A percentile compares a stretch with the other conserved stretches of the same genome.
phyloP scores from a whole-genome alignment of 2,329 filamentous ascomycete species.

The Exophiala sp. region DNA sequence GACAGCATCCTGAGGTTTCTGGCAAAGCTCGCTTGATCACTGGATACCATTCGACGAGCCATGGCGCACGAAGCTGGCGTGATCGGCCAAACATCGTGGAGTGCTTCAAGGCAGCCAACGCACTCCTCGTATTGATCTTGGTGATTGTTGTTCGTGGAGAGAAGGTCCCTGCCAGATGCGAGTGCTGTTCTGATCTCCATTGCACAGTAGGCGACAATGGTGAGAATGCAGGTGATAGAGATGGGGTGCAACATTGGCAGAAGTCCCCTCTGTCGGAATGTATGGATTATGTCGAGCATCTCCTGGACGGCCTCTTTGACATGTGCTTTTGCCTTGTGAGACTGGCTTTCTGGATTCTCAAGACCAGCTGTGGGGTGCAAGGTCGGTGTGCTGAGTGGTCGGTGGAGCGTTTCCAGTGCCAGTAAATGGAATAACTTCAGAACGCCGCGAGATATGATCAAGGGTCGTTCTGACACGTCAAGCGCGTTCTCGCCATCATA shows the following conservation, averaged over 20 bases:
- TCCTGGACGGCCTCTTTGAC: not conserved
- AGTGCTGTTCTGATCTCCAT: slow-evolving; percentile 3
- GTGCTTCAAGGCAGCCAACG: not conserved
- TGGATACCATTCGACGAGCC: not conserved
- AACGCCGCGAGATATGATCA: not conserved
- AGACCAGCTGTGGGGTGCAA: not conserved
- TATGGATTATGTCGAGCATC: not conserved
- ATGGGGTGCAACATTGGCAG: not conserved
- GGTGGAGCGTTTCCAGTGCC: slow-evolving; percentile 1
- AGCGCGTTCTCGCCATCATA: slow-evolving; percentile 3
- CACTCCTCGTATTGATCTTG: slow-evolving; percentile 1
- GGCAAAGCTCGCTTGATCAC: not conserved
- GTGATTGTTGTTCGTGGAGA: not conserved
- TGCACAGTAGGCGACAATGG: not conserved
- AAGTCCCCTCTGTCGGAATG: slow-evolving; percentile 1
- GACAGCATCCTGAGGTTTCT: not conserved
- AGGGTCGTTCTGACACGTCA: not conserved
- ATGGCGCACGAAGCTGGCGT: not conserved
- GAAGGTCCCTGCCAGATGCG: not conserved
- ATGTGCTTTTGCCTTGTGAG: not conserved
- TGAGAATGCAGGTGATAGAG: slow-evolving; percentile 1
- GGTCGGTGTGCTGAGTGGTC: not conserved
- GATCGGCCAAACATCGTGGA: slow-evolving; percentile 6
- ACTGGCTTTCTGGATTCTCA: not conserved
- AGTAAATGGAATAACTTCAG: slow-evolving; percentile 5